Conservation (phyloP, 2,329 filamentous ascomycete genomes). For the Neospermospora avenae region DNA sequence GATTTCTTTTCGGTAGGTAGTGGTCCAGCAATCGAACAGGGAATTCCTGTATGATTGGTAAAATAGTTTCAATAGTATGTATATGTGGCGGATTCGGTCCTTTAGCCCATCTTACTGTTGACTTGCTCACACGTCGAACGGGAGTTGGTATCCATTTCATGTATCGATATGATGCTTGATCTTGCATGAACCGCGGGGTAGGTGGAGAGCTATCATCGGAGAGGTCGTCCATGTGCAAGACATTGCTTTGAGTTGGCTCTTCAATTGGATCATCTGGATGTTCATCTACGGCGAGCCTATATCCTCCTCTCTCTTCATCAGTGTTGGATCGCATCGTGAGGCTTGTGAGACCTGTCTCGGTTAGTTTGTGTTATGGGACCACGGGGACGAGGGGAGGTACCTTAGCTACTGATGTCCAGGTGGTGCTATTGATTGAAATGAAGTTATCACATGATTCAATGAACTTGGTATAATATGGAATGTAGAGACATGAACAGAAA, state of each 20-base stretch:
- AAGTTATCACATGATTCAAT: neutral
- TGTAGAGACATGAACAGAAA: neutral
- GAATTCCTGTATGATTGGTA: constrained; percentile 64
- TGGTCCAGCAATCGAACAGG: constrained; percentile 62
- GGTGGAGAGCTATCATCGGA: constrained; percentile 43
- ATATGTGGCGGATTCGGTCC: constrained; percentile 53
- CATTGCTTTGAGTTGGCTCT: constrained; percentile 24
- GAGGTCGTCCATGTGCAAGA: constrained; percentile 43
- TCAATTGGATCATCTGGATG: constrained; percentile 35
- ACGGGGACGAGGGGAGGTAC: neutral
- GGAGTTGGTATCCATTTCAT: constrained; percentile 60
- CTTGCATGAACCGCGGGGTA: constrained; percentile 59
- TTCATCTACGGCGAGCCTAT: constrained; percentile 20
- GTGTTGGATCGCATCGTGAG: constrained; percentile 12
- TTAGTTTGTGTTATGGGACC: neutral
- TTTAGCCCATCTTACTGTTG: constrained; percentile 47
- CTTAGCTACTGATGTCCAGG: neutral
- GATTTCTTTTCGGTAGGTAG: constrained; percentile 55
- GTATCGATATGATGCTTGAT: constrained; percentile 43
- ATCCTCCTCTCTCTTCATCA: constrained; percentile 25
- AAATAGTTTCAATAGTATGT: constrained; percentile 55
- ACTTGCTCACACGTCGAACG: constrained; percentile 44
- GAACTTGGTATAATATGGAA: neutral
- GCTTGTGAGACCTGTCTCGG: constrained; percentile 1
- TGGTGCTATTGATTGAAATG: neutral